phyloP scores from a whole-genome alignment of 208 protist genomes.

The Angomonas deanei region DNA sequence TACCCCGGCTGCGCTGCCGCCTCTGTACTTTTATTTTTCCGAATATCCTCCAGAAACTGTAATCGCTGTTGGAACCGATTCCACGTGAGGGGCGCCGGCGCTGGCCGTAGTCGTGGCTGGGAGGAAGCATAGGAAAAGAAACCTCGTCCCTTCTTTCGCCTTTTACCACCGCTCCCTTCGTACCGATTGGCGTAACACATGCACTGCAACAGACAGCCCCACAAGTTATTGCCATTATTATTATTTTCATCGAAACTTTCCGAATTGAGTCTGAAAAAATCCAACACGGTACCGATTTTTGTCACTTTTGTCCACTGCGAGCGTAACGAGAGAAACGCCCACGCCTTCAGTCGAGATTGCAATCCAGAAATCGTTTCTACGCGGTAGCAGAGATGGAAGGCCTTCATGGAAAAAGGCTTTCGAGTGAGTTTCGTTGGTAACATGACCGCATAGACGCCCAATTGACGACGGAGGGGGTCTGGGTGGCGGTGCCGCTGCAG shows the following conservation, averaged over 20 bases:
- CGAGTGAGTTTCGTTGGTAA: slow-evolving; percentile 48
- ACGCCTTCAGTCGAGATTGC: slow-evolving; percentile 25
- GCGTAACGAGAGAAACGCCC: slow-evolving; percentile 49
- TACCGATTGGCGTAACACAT: too few relatives aligned
- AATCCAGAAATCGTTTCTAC: slow-evolving; percentile 48
- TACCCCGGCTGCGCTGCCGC: too few relatives aligned
- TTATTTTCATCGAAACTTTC: too few relatives aligned
- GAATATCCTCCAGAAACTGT: too few relatives aligned
- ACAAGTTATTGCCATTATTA: too few relatives aligned
- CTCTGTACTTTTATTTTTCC: too few relatives aligned
- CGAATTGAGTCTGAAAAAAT: slow-evolving; percentile 10
- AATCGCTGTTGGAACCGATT: neutral
- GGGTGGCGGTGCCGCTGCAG: slow-evolving; percentile 17
- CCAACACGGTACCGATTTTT: slow-evolving; percentile 51
- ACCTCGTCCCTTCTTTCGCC: too few relatives aligned
- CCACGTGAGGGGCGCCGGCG: neutral
- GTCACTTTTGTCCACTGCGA: slow-evolving; percentile 82
- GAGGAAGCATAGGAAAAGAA: too few relatives aligned
- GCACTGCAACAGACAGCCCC: too few relatives aligned
- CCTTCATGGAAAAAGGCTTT: slow-evolving; percentile 41
- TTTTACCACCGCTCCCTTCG: too few relatives aligned
- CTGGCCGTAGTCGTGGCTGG: neutral
- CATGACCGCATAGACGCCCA: slow-evolving; percentile 74
- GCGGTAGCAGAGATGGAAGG: slow-evolving; percentile 30
- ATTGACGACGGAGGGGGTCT: slow-evolving; percentile 50